Conservation (phyloP, 345 rosid species). For the Lagerstroemia speciosa region DNA sequence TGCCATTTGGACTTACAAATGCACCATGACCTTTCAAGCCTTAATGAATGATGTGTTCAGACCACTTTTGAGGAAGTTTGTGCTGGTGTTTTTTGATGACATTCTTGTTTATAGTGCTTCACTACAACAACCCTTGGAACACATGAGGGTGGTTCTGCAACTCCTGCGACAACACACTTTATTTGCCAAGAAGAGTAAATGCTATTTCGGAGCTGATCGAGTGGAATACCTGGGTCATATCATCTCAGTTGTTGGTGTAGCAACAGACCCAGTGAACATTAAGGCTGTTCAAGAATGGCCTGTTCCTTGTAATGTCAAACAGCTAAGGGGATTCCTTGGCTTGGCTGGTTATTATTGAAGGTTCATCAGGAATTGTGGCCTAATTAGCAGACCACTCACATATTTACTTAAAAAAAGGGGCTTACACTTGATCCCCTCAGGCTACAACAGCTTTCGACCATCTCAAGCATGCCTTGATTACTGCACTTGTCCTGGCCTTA, state of each 20-base stretch:
- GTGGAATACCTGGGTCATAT: too few species aligned
- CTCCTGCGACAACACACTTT: background rate
- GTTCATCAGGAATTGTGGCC: background rate
- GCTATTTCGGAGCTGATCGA: background rate
- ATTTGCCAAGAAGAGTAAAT: constrained; percentile 4
- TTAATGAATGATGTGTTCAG: background rate
- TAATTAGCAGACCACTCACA: background rate
- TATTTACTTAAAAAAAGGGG: background rate
- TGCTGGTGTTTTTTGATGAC: background rate
- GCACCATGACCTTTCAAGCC: background rate
- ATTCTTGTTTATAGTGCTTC: too few species aligned
- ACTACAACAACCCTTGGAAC: background rate
- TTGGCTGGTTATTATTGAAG: background rate
- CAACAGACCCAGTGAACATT: too few species aligned
- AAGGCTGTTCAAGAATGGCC: too few species aligned
- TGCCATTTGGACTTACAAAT: background rate
- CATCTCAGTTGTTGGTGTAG: too few species aligned
- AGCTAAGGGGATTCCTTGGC: background rate
- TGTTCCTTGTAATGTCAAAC: background rate
- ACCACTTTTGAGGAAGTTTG: background rate
- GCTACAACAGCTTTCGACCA: background rate
- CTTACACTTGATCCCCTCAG: background rate
- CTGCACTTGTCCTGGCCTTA: background rate
- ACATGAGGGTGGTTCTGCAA: background rate
- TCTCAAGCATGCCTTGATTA: background rate